These are phyloP conservation scores for Prosopis cineraria DNA, from an alignment of 306 rosid genomes.

Conservation along the genomic window DNA sequence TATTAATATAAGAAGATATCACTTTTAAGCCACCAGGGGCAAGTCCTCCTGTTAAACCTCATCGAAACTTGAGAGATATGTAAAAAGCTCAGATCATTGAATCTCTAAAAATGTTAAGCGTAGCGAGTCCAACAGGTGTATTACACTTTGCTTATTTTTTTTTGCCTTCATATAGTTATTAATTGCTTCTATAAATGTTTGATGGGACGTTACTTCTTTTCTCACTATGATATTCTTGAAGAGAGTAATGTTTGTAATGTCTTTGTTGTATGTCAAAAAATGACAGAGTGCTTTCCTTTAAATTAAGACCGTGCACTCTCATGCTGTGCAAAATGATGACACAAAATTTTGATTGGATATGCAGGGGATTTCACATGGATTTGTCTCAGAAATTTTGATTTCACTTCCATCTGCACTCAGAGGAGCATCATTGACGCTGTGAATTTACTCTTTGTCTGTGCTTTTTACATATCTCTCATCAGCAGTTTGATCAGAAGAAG, in stretches of 20 bases:
- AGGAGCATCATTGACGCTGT: conserved; percentile 41
- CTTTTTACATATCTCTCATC: conserved; percentile 36
- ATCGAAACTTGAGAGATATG: background rate
- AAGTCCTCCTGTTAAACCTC: background rate
- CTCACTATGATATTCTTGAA: background rate
- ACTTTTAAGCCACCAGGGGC: background rate
- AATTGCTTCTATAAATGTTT: background rate
- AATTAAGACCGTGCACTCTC: background rate
- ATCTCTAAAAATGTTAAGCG: conserved; percentile 31
- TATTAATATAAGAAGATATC: background rate
- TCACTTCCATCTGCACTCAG: conserved; percentile 49
- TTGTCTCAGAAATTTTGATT: conserved; percentile 46
- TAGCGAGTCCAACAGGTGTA: conserved; percentile 16
- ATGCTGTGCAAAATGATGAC: background rate
- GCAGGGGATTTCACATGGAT: conserved; percentile 50
- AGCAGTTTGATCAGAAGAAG: conserved; percentile 32
- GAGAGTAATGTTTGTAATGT: background rate
- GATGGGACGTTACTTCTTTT: background rate
- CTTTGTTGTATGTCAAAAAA: background rate
- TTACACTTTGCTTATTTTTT: background rate
- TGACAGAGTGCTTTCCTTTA: background rate
- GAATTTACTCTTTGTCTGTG: conserved; percentile 46
- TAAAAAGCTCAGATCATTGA: background rate
- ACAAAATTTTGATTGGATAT: conserved; percentile 8
- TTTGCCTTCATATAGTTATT: background rate